Evolutionary conservation across 805 yeast species (phyloP).

Genomic region (Crinitomyces ghanaensis): DNA sequence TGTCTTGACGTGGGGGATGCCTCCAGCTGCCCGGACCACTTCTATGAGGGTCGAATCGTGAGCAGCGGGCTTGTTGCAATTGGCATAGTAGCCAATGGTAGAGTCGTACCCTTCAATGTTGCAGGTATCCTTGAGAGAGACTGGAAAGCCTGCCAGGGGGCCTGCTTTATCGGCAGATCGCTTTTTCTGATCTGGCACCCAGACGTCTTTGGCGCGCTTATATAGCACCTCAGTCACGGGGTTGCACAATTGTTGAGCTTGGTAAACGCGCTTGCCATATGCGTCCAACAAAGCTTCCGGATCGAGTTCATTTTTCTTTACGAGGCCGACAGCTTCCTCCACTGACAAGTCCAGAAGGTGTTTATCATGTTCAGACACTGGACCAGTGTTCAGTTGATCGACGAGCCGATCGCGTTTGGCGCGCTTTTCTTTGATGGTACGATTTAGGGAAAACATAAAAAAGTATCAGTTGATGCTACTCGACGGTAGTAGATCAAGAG

Average conservation of each 20-base stretch:
- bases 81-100: conserved; percentile 37
- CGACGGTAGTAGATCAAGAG: too few relatives aligned
- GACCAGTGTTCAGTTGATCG: conserved; percentile 28
- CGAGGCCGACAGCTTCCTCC: not conserved
- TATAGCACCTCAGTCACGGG: conserved; percentile 51
- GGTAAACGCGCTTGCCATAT: conserved; percentile 51
- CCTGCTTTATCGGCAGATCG: conserved; percentile 41
- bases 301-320: conserved; percentile 24
- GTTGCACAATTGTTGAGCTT: conserved; percentile 53
- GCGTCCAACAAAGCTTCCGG: conserved; percentile 48
- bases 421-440: conserved; percentile 21
- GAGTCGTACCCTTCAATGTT: conserved; percentile 40
- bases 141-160: conserved; percentile 53
- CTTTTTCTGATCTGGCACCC: conserved; percentile 57
- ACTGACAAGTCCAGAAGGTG: conserved; percentile 30
- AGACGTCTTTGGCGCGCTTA: too few relatives aligned
- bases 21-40: conserved; percentile 40
- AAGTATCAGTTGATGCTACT: too few relatives aligned
- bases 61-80: conserved; percentile 30
- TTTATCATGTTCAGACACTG: conserved; percentile 24
- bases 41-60: conserved; percentile 32
- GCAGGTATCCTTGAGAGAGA: conserved; percentile 51
- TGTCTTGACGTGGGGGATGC: conserved; percentile 45
- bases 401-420: conserved; percentile 27
- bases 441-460: too few relatives aligned